A percentile compares a stretch with the other conserved stretches of the same genome.
Evolutionary conservation across 2,329 filamentous ascomycete species (phyloP).

Genomic region (Pseudogymnoascus sp.): DNA sequence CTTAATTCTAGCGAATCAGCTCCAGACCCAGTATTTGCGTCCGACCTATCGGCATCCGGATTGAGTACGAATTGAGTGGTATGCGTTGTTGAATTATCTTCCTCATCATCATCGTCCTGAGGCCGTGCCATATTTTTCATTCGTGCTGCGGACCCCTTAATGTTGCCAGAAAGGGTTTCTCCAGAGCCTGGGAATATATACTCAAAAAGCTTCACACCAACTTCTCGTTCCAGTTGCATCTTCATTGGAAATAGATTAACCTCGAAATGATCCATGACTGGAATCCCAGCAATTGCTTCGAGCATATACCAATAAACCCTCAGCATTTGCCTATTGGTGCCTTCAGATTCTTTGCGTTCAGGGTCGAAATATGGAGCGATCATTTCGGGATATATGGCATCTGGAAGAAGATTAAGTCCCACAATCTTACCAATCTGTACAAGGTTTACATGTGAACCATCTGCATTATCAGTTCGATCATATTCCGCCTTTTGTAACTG

Average conservation of each 20-base stretch:
- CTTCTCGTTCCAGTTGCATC: constrained; percentile 85
- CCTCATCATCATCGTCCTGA: constrained; percentile 23
- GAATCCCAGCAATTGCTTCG: constrained; percentile 93
- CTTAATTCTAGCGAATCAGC: constrained; percentile 64
- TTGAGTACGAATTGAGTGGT: constrained; percentile 8
- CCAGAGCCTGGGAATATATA: constrained; percentile 88
- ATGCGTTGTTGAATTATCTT: constrained; percentile 24
- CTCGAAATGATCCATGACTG: constrained; percentile 94
- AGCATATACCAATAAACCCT: constrained; percentile 97
- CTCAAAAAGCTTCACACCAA: constrained; percentile 88
- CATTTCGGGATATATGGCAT: constrained; percentile 93
- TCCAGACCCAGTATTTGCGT: constrained; percentile 38
- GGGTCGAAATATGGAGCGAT: constrained; percentile 79
- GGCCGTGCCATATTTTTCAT: constrained; percentile 41
- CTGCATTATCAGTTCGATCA: constrained; percentile 90
- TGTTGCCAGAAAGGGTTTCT: constrained; percentile 28
- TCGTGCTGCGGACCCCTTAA: constrained; percentile 54
- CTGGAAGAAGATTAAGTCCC: constrained; percentile 79
- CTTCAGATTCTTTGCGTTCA: constrained; percentile 40
- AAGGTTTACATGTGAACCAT: constrained; percentile 90
- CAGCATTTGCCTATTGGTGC: constrained; percentile 72
- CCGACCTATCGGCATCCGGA: constrained; percentile 33
- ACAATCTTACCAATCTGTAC: constrained; percentile 82
- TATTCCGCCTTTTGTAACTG: constrained; percentile 87
- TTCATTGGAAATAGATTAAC: constrained; percentile 88